Evolutionary conservation across 345 rosid genomes (phyloP), one percentile per base, ranked within the genome.

Genomic region (Salix brachista): DNA sequence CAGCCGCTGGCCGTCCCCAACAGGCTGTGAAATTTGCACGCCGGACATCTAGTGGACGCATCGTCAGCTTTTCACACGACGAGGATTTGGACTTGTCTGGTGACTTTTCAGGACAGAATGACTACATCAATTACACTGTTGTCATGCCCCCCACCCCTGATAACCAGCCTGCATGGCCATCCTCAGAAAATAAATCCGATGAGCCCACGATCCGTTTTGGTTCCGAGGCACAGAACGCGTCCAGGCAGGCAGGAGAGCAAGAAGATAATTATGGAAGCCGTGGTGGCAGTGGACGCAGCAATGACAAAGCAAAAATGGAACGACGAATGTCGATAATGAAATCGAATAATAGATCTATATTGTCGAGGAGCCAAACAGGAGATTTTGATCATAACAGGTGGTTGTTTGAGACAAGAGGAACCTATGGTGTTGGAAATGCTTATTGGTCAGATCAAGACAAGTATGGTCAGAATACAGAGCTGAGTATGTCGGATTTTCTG

Each of bases 381-480:
- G 99, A 95, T 81, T 95, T 95, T 42, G 97, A 95, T 84, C 97
- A 95, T 70, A 95, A 91, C 79, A 79, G 94, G n/a, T 95, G 97
- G 97, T 75, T 93, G 86, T 95, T 91, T 70, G 97, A 95, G 82
- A 86, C 92, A 5, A 95, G 84, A 52, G 92, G 90, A 3, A 86
- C 78, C 26, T 90, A 90, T 3, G 91, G 99, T 3, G 90, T 93
- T 6, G 97, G 99, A 73, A 95, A 93, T 39, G 99, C 97, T 28
- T 93, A 81, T 65, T 95, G 97, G 97, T 79, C 92, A 4, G 89
- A 89, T 16, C 90, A 86, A 1, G 88, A 83, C 9, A 50, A 26
- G 21, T 86, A 79, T 34, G 81, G 77, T 3, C 39, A 67, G 0
- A 89, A 87, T 2, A 84, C 82, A 14, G 92, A 87, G 12, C 88